phyloP scores from a whole-genome alignment of 139 green algal species.

The Astrephomene gubernaculifera region DNA sequence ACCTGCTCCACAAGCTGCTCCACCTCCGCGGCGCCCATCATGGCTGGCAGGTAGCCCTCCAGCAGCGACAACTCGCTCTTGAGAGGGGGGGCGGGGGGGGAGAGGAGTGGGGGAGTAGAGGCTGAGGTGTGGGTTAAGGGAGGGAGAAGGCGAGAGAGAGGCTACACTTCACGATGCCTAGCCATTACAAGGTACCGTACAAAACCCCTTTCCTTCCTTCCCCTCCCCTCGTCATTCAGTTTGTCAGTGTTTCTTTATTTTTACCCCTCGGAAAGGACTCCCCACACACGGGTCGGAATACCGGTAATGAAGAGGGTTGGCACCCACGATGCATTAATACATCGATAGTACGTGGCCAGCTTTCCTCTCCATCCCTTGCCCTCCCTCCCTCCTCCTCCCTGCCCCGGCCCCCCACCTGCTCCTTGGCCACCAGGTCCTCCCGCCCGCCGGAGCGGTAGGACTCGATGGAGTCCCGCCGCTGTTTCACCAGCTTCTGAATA shows the following conservation, averaged over 20 bases:
- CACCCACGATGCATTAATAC: too few relatives aligned
- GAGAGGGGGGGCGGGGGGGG: neutral
- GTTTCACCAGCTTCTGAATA: constrained; percentile 62
- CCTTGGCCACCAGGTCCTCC: constrained; percentile 60
- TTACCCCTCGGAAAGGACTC: too few relatives aligned
- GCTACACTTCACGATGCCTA: too few relatives aligned
- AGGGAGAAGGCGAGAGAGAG: neutral
- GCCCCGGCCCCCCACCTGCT: constrained; percentile 2
- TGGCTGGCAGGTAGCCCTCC: constrained; percentile 53
- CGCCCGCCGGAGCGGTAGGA: constrained; percentile 54
- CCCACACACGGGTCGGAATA: too few relatives aligned
- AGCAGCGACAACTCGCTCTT: constrained; percentile 49
- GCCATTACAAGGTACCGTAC: too few relatives aligned
- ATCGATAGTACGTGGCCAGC: too few relatives aligned
- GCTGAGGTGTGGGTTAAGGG: neutral
- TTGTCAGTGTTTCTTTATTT: too few relatives aligned
- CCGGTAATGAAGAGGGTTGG: too few relatives aligned
- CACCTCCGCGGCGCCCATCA: constrained; percentile 57
- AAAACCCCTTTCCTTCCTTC: too few relatives aligned
- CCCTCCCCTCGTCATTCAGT: too few relatives aligned
- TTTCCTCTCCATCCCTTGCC: too few relatives aligned
- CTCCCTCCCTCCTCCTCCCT: constrained; percentile 24
- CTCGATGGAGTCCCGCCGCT: constrained; percentile 63
- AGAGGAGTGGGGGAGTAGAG: neutral
- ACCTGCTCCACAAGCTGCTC: constrained; percentile 44